A percentile compares a stretch with the other conserved stretches of the same genome.
phyloP scores from a whole-genome alignment of 352 stramenopile species.

The Globisporangium solare region DNA sequence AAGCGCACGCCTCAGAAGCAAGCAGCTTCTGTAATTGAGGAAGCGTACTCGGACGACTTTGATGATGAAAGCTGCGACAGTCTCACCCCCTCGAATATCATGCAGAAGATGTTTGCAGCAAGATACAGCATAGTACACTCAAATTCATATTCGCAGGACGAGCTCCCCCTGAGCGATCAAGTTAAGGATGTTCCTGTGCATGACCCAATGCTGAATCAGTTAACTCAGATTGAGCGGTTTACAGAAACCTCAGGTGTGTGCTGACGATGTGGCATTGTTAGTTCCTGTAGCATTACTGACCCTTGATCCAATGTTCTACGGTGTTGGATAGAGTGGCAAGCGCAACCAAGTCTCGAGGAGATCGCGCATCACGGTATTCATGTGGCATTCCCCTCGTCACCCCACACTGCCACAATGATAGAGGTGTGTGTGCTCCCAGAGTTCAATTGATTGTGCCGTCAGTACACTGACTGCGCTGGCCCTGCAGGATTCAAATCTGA shows the following conservation, averaged over 20 bases:
- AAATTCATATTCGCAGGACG: not conserved
- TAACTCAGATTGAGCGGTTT: slow-evolving; percentile 56
- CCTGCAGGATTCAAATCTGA: slow-evolving; percentile 1
- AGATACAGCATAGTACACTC: not conserved
- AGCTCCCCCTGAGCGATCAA: not conserved
- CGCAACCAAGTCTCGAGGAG: slow-evolving; percentile 10
- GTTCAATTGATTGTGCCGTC: too few species aligned
- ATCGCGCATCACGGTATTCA: slow-evolving; percentile 27
- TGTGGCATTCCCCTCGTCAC: slow-evolving; percentile 15
- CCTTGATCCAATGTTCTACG: not conserved
- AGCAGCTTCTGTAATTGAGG: not conserved
- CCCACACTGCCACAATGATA: slow-evolving; percentile 5
- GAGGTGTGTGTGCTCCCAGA: not conserved
- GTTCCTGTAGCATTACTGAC: not conserved
- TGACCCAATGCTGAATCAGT: slow-evolving; percentile 50
- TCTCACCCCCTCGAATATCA: not conserved
- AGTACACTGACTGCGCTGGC: not conserved
- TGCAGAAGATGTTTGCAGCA: slow-evolving; percentile 9
- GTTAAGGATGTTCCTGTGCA: slow-evolving; percentile 24
- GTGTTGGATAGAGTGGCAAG: slow-evolving; percentile 7
- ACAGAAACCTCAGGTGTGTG: slow-evolving; percentile 34
- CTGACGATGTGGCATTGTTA: not conserved
- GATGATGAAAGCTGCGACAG: slow-evolving; percentile 5
- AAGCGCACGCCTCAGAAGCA: not conserved
- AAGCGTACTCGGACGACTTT: slow-evolving; percentile 16